Base-by-base conservation (phyloP, 2,329 filamentous ascomycete genomes). In the Pseudogymnoascus sp. region DNA sequence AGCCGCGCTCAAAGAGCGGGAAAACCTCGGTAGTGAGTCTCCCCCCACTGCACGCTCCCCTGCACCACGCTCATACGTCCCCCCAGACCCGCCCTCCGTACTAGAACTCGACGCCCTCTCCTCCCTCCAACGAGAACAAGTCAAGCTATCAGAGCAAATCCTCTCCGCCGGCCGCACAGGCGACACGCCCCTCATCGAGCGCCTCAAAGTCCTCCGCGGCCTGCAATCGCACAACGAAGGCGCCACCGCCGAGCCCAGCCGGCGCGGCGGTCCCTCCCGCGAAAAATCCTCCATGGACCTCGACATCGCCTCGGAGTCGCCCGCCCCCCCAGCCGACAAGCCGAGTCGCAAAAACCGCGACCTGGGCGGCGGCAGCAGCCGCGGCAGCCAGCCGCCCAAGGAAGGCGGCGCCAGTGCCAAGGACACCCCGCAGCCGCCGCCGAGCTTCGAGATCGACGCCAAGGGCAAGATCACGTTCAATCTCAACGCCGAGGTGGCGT, bases 401-500 rank as follows among this genome's bases (percentile, higher is more conserved):
- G 66, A 65, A n/a, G 42, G 61, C 8, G 42, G 62, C 9, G 58
- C 62, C 7, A 38, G 64, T 8, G 67, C n/a, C n/a, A 23, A 23
- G 60, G 60, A 55, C 6, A 7, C 11, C 11, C 6, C 14, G 11
- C 33, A 14, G 49, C 19, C 4, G 4, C n/a, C 16, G 9, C 58
- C 60, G 63, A 65, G 60, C 22, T 36, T 25, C 22, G 60, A 61
- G 49, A 65, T 45, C 22, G 64, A 62, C 3, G 64, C 63, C 16
- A 71, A 68, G 41, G 67, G 81, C 63, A 85, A 84, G 70, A 77
- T 86, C 28, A 76, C 79, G 12, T 88, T 87, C 67, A 75, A 78
- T 63, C 82, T 83, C 66, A 82, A 82, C n/a, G 84, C 87, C 65
- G 82, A 86, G 63, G 85, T 88, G 4, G 85, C 85, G 0, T 88